A percentile compares a stretch with the other conserved stretches of the same genome.
Evolutionary conservation across 495 filamentous ascomycete genomes (phyloP).

Genomic region (Tetracladium setigerum): DNA sequence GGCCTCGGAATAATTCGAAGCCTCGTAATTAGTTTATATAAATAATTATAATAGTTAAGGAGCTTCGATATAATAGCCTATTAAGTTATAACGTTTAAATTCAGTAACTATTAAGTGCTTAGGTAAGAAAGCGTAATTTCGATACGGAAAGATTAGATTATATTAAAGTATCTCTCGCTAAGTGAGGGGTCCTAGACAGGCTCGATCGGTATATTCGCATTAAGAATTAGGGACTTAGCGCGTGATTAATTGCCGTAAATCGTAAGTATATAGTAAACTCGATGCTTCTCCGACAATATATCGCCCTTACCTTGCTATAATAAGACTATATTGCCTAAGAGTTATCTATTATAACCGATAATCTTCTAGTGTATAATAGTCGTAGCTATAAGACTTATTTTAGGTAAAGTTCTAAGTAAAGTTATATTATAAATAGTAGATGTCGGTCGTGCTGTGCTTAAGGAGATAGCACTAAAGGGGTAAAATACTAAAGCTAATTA

Average conservation of each 20-base stretch:
- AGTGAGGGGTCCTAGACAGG: constrained; percentile 9
- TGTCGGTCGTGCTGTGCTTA: too few relatives aligned
- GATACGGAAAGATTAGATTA: constrained; percentile 9
- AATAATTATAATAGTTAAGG: constrained; percentile 7
- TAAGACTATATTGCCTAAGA: constrained; percentile 91
- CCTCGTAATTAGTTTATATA: constrained; percentile 9
- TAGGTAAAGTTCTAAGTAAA: neutral
- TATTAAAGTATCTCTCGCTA: constrained; percentile 6
- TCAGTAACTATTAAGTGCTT: neutral
- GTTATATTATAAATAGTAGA: too few relatives aligned
- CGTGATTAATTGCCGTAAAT: neutral
- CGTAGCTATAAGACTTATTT: too few relatives aligned
- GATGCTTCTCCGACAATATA: constrained; percentile 50
- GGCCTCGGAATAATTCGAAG: neutral
- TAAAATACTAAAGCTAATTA: too few relatives aligned
- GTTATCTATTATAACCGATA: constrained; percentile 99
- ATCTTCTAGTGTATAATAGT: constrained; percentile 88
- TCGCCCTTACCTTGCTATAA: constrained; percentile 94
- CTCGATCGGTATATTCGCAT: neutral
- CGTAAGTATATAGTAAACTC: constrained; percentile 3
- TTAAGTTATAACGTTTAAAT: neutral
- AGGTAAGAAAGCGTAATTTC: constrained; percentile 1
- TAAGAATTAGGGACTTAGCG: neutral
- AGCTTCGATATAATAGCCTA: constrained; percentile 4
- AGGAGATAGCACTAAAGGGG: too few relatives aligned